phyloP scores from a whole-genome alignment of 306 rosid genomes.

The Sphenostylis stenocarpa region DNA sequence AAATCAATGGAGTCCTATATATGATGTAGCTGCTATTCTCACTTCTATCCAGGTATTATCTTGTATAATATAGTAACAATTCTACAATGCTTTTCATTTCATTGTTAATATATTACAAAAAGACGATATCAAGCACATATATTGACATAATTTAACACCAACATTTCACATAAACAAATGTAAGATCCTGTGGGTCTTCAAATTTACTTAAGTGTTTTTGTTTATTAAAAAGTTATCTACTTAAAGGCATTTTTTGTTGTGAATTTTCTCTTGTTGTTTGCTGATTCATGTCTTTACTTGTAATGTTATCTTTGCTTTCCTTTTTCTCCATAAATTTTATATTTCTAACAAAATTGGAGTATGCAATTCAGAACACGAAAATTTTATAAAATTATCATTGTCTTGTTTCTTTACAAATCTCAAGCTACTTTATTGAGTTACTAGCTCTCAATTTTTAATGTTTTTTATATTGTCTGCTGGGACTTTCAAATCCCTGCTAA shows the following conservation, averaged over 20 bases:
- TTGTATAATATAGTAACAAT: conserved; percentile 4
- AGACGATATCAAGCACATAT: neutral
- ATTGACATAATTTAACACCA: neutral
- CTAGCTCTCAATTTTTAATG: neutral
- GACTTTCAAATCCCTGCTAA: neutral
- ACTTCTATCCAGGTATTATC: conserved; percentile 59
- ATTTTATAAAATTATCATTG: neutral
- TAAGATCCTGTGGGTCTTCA: neutral
- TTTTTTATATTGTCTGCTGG: neutral
- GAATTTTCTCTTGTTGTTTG: neutral
- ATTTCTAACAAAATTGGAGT: neutral
- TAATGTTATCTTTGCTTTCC: neutral
- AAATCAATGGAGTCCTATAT: conserved; percentile 72
- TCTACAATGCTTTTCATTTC: neutral
- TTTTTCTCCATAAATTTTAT: neutral
- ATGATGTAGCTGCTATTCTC: conserved; percentile 67
- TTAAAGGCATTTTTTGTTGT: neutral
- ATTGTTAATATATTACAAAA: neutral
- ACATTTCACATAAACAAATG: neutral
- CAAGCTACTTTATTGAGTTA: neutral
- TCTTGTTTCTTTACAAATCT: neutral
- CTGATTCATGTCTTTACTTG: neutral
- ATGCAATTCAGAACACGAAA: neutral
- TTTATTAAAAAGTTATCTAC: neutral
- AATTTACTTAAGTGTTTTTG: neutral